Conservation (phyloP, 176 grass and related monocot species). For the Echinochloa phyllopogon region DNA sequence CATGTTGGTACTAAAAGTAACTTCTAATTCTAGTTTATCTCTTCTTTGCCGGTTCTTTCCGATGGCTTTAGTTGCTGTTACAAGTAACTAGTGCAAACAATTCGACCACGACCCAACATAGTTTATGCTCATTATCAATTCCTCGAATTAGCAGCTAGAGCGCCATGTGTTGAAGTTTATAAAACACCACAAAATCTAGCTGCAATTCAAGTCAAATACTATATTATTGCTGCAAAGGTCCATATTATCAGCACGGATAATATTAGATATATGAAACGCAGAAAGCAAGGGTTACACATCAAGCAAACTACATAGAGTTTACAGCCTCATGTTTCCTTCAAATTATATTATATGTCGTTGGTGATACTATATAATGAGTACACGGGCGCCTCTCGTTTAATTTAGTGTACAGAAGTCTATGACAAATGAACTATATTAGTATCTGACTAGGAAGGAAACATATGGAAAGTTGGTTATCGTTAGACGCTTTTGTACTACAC, state of each 20-base stretch:
- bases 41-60: slow-evolving; percentile 45
- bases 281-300: slow-evolving; percentile 18
- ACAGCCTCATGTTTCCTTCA: slow-evolving; percentile 36
- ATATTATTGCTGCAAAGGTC: slow-evolving; percentile 56
- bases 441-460: slow-evolving; percentile 38
- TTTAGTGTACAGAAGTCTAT: slow-evolving; percentile 43
- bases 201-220: slow-evolving; percentile 67
- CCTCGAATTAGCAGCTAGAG: slow-evolving; percentile 57
- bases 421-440: slow-evolving; percentile 37
- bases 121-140: slow-evolving; percentile 49
- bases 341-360: slow-evolving; percentile 42
- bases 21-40: slow-evolving; percentile 62
- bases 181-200: slow-evolving; percentile 56
- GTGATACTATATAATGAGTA: slow-evolving; percentile 44
- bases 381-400: slow-evolving; percentile 42
- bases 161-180: slow-evolving; percentile 46
- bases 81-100: slow-evolving; percentile 57
- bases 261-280: slow-evolving; percentile 47
- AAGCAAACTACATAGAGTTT: slow-evolving; percentile 51
- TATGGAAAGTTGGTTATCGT: slow-evolving; percentile 50
- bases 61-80: slow-evolving; percentile 63
- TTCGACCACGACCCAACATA: slow-evolving; percentile 43
- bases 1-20: slow-evolving; percentile 78
- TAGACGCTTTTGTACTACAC: slow-evolving; percentile 45
- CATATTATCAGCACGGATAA: slow-evolving; percentile 42